Conservation (phyloP, 1,284 basidiomycete species). For the Sporisorium scitamineum region DNA sequence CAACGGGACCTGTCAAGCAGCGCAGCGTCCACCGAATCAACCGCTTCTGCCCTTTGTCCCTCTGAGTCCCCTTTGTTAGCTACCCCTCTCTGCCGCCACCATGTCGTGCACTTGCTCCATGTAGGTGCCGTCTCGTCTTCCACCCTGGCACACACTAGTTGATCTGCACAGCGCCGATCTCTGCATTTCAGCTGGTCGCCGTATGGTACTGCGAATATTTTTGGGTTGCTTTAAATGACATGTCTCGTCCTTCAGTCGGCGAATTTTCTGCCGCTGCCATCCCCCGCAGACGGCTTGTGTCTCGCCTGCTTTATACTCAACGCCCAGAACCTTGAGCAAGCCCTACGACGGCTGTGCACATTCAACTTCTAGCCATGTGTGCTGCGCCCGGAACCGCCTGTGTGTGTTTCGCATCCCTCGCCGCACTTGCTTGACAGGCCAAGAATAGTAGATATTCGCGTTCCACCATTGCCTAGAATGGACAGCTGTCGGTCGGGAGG, state of each 20-base stretch:
- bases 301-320: not conserved
- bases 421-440: not conserved
- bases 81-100: not conserved
- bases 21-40: not conserved
- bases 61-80: not conserved
- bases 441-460: not conserved
- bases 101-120: not conserved
- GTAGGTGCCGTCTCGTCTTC: not conserved
- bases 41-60: not conserved
- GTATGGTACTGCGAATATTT: not conserved
- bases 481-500: too few relatives aligned
- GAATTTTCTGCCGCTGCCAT: not conserved
- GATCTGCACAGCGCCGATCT: not conserved
- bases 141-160: not conserved
- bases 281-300: not conserved
- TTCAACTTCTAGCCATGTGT: conserved; percentile 1
- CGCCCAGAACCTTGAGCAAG: not conserved
- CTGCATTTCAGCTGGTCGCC: not conserved
- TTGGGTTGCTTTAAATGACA: not conserved
- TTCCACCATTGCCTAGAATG: not conserved
- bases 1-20: not conserved
- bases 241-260: conserved; percentile 8
- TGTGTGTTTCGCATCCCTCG: too few relatives aligned
- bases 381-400: too few relatives aligned
- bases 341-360: not conserved